Base-by-base conservation (phyloP, 2,329 filamentous ascomycete species). In the Rachicladosporium sp. region DNA sequence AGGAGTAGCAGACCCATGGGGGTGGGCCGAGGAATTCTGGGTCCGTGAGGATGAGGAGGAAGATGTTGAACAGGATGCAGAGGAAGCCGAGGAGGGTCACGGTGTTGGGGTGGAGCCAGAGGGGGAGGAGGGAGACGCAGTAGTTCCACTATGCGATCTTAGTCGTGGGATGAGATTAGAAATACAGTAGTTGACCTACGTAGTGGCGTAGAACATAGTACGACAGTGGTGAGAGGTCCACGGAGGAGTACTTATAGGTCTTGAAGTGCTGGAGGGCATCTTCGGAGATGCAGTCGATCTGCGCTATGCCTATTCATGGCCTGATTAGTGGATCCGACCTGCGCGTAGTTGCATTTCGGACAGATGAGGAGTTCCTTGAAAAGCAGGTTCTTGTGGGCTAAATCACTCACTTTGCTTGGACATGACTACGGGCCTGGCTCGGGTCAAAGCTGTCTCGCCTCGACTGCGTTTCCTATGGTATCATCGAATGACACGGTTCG, bases 21-120 rank as follows among this genome's bases (percentile, higher is more conserved):
- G 91, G 56, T 7, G 54, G 54, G 4, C 91, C 89, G 35, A 89
- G 74, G 35, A 96, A 70, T 65, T 95, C 88, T 45, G 91, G 91
- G 65, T 96, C 82, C 58, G 77, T 82, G 36, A 93, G 67, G 44
- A 82, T 78, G 42, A 95, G 65, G 40, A 80, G 66, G 13, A 68
- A 73, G 44, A 98, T 76, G 59, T 98, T 96, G 44, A 67, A 78
- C 38, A 98, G 67, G 52, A 98, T 93, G 69, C 89, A 96, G 65
- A 82, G 79, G 72, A 96, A 98, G 43, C 91, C 91, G 35, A 96
- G 64, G 15, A 98, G 71, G 49, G 91, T 98, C 43, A 98, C 89
- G 79, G 95, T 91, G 59, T 98, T 98, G 29, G 91, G 91, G 21
- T 91, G 91, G 40, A 98, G 74, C 88, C 89, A 98, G 76, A 95